Base-by-base conservation (phyloP, 139 green algal genomes). In the Volvox africanus region DNA sequence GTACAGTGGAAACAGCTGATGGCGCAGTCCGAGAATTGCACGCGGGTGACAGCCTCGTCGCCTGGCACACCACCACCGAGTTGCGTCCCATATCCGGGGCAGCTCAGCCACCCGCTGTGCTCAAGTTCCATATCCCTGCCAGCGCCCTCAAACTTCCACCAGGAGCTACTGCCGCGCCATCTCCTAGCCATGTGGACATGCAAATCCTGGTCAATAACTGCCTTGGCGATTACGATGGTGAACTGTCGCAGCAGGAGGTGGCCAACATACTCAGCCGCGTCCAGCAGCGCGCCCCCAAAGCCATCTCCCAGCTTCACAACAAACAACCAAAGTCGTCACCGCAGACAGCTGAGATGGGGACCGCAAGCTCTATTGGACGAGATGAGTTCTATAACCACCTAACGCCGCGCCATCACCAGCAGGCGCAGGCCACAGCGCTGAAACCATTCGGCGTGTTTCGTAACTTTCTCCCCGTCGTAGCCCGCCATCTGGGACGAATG, bases 111-210 rank as follows among this genome's bases (percentile, higher is more conserved):
- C 83, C 87, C 18, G 82, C 80, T 18, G 75, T 82, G 61, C 89
- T 92, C 36, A 92, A 90, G 76, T 92, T 92, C 82, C 89, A 90
- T 44, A 80, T 92, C 81, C 89, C 89, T 14, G 35, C 80, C 55
- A 55, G 24, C 71, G 30, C 89, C 5, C 69, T 92, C 50, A 82
- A 82, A 68, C 69, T 82, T 68, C 69, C 85, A 11, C 85, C 85
- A 19, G 85, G 85, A n/a, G 17, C 85, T 20, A n/a, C 50, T 11
- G 69, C 22, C 16, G 69, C 85, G 28, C 44, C 69, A 9, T 3
- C 44, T 1, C 85, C 85, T n/a, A 90, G 67, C 50, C 86, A 90
- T 32, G 71, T 69, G 0, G 71, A 90, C 12, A 55, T 90, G 1
- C 73, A 90, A 67, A n/a, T 91, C 19, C 61, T 86, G 1, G 76